phyloP scores from a whole-genome alignment of 768 basidiomycete species.

The Suillus brevipes region DNA sequence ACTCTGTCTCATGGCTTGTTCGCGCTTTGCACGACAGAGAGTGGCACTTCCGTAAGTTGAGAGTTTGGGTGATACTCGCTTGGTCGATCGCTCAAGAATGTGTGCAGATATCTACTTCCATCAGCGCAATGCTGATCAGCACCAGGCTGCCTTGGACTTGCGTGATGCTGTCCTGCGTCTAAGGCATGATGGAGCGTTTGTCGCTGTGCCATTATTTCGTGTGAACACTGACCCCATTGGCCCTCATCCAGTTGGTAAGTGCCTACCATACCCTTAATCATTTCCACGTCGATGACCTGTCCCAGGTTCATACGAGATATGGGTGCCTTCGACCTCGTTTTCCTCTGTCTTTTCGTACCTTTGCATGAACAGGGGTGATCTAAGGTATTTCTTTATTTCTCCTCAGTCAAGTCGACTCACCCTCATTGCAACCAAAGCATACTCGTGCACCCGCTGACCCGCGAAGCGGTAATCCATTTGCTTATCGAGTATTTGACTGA shows the following conservation, averaged over 20 bases:
- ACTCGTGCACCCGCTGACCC: conserved; percentile 73
- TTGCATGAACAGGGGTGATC: conserved; percentile 60
- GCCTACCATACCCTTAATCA: neutral
- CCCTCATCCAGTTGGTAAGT: conserved; percentile 74
- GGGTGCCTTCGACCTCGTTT: conserved; percentile 77
- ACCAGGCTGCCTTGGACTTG: conserved; percentile 63
- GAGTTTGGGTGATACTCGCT: neutral
- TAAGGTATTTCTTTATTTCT: conserved; percentile 51
- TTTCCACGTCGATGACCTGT: neutral
- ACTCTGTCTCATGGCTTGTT: neutral
- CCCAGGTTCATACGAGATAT: conserved; percentile 78
- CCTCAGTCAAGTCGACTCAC: neutral
- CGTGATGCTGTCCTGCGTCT: conserved; percentile 71
- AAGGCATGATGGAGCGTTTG: conserved; percentile 73
- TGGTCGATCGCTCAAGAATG: neutral
- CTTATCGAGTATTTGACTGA: neutral
- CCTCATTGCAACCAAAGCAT: conserved; percentile 43
- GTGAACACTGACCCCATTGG: conserved; percentile 71
- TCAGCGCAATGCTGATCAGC: conserved; percentile 61
- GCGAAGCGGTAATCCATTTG: conserved; percentile 50
- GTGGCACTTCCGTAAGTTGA: conserved; percentile 73
- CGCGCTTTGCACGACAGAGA: conserved; percentile 44
- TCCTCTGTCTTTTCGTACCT: conserved; percentile 76
- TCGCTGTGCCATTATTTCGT: conserved; percentile 73
- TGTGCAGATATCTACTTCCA: conserved; percentile 77